Evolutionary conservation across 495 filamentous ascomycete species (phyloP).

Genomic region (Penicillium samsonianum): DNA sequence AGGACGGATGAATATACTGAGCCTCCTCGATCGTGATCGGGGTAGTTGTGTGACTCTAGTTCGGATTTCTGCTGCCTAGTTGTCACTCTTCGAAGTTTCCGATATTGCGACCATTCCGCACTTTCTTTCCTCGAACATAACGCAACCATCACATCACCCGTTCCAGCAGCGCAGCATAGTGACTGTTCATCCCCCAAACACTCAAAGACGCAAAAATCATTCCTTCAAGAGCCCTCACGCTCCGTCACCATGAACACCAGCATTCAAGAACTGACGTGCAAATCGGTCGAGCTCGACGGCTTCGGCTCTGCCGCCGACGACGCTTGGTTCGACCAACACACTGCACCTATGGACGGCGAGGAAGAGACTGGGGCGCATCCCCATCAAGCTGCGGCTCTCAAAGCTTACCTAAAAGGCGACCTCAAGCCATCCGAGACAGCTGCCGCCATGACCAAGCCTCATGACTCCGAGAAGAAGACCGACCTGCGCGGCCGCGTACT

Average conservation of each 20-base stretch:
- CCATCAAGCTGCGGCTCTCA: slow-evolving; percentile 13
- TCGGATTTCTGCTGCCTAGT: background rate
- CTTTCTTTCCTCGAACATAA: slow-evolving; percentile 9
- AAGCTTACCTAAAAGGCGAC: slow-evolving; percentile 13
- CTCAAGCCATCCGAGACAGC: slow-evolving; percentile 12
- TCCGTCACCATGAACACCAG: slow-evolving; percentile 5
- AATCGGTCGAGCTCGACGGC: slow-evolving; percentile 9
- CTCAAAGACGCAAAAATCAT: background rate
- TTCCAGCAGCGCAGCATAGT: slow-evolving; percentile 6
- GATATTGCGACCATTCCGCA: slow-evolving; percentile 5
- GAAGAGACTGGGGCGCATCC: slow-evolving; percentile 12
- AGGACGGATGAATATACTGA: background rate
- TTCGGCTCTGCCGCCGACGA: slow-evolving; percentile 9
- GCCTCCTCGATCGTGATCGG: background rate
- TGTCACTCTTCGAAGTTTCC: background rate
- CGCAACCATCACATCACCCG: background rate
- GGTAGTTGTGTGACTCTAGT: slow-evolving; percentile 2
- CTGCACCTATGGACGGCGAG: slow-evolving; percentile 15
- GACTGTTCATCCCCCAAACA: slow-evolving; percentile 7
- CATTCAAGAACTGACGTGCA: slow-evolving; percentile 11
- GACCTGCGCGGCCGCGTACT: slow-evolving; percentile 9
- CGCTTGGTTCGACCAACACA: slow-evolving; percentile 12
- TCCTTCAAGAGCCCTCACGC: slow-evolving; percentile 1
- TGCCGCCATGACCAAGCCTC: slow-evolving; percentile 7
- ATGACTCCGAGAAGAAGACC: slow-evolving; percentile 8